Percentiles rank a stretch among this genome's conserved stretches.
Conservation (phyloP, 208 protist genomes). For the Leishmania lainsoni region DNA sequence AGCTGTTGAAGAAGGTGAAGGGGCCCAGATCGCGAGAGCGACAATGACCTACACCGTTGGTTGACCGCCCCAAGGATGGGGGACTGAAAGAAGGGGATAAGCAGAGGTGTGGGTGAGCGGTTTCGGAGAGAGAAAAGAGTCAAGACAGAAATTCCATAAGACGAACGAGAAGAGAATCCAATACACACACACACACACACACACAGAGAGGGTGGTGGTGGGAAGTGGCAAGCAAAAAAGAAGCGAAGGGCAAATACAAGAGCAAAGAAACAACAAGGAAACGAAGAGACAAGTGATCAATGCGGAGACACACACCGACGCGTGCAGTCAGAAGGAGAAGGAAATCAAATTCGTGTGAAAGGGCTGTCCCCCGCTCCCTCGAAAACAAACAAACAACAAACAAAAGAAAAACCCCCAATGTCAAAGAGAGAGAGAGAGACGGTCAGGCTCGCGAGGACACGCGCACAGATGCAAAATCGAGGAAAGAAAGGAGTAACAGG, state of each 20-base stretch:
- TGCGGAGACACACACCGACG: slow-evolving; percentile 7
- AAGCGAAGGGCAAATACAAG: slow-evolving; percentile 1
- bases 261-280: neutral
- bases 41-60: neutral
- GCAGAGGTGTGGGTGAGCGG: neutral
- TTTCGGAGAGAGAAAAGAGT: neutral
- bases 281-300: too few species aligned
- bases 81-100: neutral
- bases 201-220: neutral
- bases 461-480: neutral
- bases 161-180: neutral
- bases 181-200: neutral
- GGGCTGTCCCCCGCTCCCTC: too few species aligned
- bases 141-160: neutral
- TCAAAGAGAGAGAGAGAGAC: too few species aligned
- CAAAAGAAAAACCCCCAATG: too few species aligned
- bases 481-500: neutral
- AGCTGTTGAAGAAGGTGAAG: neutral
- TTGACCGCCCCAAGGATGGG: neutral
- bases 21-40: neutral
- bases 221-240: neutral
- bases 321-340: neutral
- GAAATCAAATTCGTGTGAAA: neutral
- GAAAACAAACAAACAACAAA: too few species aligned
- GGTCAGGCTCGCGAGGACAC: neutral